Base-by-base conservation (phyloP, 169 alveolate species). In the Eimeria maxima region DNA sequence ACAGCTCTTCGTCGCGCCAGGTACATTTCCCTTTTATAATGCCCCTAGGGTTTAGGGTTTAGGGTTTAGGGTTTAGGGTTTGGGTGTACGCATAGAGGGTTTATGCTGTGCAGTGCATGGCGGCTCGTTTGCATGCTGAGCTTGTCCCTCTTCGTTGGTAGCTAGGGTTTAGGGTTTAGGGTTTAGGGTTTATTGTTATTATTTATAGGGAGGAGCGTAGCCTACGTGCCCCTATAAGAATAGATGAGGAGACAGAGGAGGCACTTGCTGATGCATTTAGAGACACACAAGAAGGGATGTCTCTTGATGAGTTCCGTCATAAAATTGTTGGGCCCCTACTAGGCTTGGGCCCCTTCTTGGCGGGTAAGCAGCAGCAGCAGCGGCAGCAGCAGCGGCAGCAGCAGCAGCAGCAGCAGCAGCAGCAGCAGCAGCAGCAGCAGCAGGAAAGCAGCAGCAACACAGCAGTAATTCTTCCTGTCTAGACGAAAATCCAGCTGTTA, bases 281-380 rank as follows among this genome's bases (percentile, higher is more conserved):
- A 44, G 84, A 29, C 20, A 42, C 24, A 27, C 53, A 74, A 42
- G 45, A 42, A 4, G 84, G 84, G 11, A 27, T 74, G 57, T 11
- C 11, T 29, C 45, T 29, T 16, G 45, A 74, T 4, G 45, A 10
- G 16, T 74, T 74, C 45, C 11, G 84, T 16, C 24, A 29, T 10
- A 74, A 42, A 29, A 44, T 74, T 74, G 84, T 74, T 45, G 84
- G 53, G 53, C 84, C 84, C 57, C 84, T 74, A 16, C 55, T 74
- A 16, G 84, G 84, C 29, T 42, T 74, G 84, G 84, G 84, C 53
- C 84, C 84, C 84, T 74, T 74, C 53, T 74, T 74, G 53, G 44
- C 84, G 13, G 84, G 84, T 74, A 29, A 42, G 84, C n/a, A 67
- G 76, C 76, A 67, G 76, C 76, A 67, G n/a, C n/a, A n/a, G n/a